Evolutionary conservation across 2,329 filamentous ascomycete species (phyloP), one percentile per base, ranked within the genome.

Genomic region (Ceratocystiopsis brevicomis): DNA sequence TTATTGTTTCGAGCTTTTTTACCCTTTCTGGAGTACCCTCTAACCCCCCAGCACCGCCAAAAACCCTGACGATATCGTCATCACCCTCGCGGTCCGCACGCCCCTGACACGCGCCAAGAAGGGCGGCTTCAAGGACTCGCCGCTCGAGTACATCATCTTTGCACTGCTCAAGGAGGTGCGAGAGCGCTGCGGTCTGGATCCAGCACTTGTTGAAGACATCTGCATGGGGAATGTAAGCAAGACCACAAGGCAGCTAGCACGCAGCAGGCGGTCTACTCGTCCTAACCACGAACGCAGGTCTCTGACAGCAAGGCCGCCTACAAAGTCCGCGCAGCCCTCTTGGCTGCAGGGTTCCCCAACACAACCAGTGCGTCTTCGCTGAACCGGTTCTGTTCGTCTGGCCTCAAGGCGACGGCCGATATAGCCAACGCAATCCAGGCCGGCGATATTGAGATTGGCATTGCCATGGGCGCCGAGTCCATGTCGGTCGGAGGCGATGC

Each of bases 301-400:
- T 81, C 74, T 45, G 85, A 94, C 54, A 67, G 68, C 52, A 88
- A 90, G 61, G 83, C 87, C 45, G 76, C 88, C 45, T 95, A 95
- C 73, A 88, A 92, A 61, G 68, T 81, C 56, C 88, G 90, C 53
- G 85, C 87, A 42, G 85, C 90, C 39, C 71, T 81, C 49, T 80
- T 96, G 49, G 83, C 85, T 40, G 90, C 90, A 45, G 90, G 90
- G 53, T 93, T 90, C 68, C 87, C 90, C 52, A 87, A 90, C 66
- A 95, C 88, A 8, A 72, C 83, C 40, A 74, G 76, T 50, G 84
- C 81, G 50, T 87, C 73, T 38, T 78, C 81, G 38, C 71, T 93
- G 46, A 96, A 96, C 70, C 81, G 90, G 48, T 96, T 98, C 77
- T 98, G 90, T 71, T 92, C 85, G 35, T 95, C 87, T 0, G 90